phyloP scores from a whole-genome alignment of 352 stramenopile genomes.

The Globisporangium spinosum region DNA sequence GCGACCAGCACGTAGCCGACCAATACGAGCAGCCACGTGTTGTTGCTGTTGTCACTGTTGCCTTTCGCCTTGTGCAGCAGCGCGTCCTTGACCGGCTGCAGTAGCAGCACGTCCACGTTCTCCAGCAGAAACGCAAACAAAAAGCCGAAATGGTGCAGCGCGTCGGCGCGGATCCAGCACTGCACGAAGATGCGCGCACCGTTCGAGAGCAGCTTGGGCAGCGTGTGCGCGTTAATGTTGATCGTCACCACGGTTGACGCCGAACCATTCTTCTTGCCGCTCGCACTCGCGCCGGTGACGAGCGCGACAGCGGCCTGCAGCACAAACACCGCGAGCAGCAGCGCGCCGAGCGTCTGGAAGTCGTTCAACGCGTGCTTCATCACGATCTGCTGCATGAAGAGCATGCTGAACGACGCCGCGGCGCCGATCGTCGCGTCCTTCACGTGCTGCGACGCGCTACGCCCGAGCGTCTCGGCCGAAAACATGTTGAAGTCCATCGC shows the following conservation, averaged over 20 bases:
- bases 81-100: slow-evolving; percentile 39
- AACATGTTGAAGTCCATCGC: slow-evolving; percentile 21
- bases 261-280: not conserved
- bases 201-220: slow-evolving; percentile 27
- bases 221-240: slow-evolving; percentile 15
- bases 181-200: slow-evolving; percentile 36
- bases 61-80: not conserved
- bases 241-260: slow-evolving; percentile 4
- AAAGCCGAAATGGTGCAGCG: slow-evolving; percentile 62
- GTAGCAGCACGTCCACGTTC: slow-evolving; percentile 39
- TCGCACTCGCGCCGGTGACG: not conserved
- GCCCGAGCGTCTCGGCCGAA: slow-evolving; percentile 13
- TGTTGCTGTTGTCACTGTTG: not conserved
- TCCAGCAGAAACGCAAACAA: slow-evolving; percentile 73
- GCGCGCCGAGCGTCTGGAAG: slow-evolving; percentile 31
- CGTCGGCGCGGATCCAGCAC: slow-evolving; percentile 46
- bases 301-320: slow-evolving; percentile 18
- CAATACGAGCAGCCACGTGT: slow-evolving; percentile 35
- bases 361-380: slow-evolving; percentile 26
- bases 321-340: slow-evolving; percentile 27
- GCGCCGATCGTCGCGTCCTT: slow-evolving; percentile 17
- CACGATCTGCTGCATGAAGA: slow-evolving; percentile 18
- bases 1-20: slow-evolving; percentile 56
- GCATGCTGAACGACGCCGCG: slow-evolving; percentile 18
- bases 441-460: slow-evolving; percentile 17